Conservation (phyloP, 306 rosid species). For the Potentilla sterilis region DNA sequence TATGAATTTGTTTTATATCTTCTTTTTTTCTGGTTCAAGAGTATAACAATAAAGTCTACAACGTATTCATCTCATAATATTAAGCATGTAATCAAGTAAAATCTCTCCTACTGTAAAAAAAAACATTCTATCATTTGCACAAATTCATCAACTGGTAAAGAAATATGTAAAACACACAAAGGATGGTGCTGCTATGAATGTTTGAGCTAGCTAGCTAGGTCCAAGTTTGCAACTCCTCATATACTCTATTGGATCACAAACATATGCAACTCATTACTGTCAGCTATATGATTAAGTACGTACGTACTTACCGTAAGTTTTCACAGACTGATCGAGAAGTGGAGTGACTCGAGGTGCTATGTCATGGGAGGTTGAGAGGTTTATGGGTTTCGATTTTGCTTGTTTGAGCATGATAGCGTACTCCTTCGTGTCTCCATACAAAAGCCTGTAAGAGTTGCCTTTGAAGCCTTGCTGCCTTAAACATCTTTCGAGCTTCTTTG, state of each 20-base stretch:
- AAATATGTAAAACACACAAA: neutral
- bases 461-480: slow-evolving; percentile 45
- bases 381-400: slow-evolving; percentile 42
- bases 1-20: too few species aligned
- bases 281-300: neutral
- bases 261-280: neutral
- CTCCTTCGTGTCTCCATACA: slow-evolving; percentile 36
- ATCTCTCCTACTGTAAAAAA: too few species aligned
- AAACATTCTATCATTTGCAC: neutral
- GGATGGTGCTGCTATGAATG: neutral
- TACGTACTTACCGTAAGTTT: slow-evolving; percentile 32
- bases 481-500: slow-evolving; percentile 44
- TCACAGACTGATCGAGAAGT: slow-evolving; percentile 21
- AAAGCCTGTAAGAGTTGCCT: slow-evolving; percentile 43
- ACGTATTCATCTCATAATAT: neutral
- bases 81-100: neutral
- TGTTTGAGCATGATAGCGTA: slow-evolving; percentile 16
- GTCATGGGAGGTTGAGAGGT: slow-evolving; percentile 31
- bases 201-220: neutral
- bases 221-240: neutral
- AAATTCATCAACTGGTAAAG: neutral
- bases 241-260: neutral
- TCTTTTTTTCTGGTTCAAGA: neutral
- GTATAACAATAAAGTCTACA: too few species aligned
- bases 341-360: slow-evolving; percentile 35